Evolutionary conservation across 2,329 filamentous ascomycete genomes (phyloP).

Genomic region (Mollisiaceae sp.): DNA sequence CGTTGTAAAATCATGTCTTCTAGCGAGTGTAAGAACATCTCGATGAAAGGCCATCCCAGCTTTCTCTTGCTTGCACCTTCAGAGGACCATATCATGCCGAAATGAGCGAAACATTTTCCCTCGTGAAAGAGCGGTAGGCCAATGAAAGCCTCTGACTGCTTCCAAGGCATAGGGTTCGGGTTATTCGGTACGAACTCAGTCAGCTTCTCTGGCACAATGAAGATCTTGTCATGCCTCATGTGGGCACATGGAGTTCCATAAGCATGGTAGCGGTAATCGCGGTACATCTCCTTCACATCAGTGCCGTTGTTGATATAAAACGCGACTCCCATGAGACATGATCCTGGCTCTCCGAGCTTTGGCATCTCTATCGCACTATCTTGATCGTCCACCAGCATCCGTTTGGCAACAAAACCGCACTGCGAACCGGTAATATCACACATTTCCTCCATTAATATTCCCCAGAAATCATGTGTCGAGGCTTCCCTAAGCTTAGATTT

Average conservation of each 20-base stretch:
- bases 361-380: slow-evolving; percentile 64
- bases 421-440: slow-evolving; percentile 67
- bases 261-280: slow-evolving; percentile 67
- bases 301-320: slow-evolving; percentile 69
- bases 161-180: slow-evolving; percentile 59
- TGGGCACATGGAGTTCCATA: slow-evolving; percentile 67
- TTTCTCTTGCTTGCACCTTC: slow-evolving; percentile 61
- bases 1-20: slow-evolving; percentile 69
- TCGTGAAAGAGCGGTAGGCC: slow-evolving; percentile 68
- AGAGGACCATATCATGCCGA: slow-evolving; percentile 73
- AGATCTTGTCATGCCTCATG: slow-evolving; percentile 75
- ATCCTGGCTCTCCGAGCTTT: slow-evolving; percentile 63
- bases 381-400: slow-evolving; percentile 64
- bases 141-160: slow-evolving; percentile 69
- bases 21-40: slow-evolving; percentile 70
- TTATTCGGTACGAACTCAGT: slow-evolving; percentile 63
- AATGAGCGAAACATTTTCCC: slow-evolving; percentile 70
- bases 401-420: slow-evolving; percentile 71
- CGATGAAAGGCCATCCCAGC: slow-evolving; percentile 69
- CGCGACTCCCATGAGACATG: slow-evolving; percentile 67
- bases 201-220: slow-evolving; percentile 67
- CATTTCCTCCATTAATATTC: slow-evolving; percentile 65
- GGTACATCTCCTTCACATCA: slow-evolving; percentile 56
- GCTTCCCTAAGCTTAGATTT: slow-evolving; percentile 60
- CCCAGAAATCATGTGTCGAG: slow-evolving; percentile 67